These are phyloP conservation scores for Colletotrichum limetticola DNA, from an alignment of 2,329 filamentous ascomycete species.

Conservation along the genomic window DNA sequence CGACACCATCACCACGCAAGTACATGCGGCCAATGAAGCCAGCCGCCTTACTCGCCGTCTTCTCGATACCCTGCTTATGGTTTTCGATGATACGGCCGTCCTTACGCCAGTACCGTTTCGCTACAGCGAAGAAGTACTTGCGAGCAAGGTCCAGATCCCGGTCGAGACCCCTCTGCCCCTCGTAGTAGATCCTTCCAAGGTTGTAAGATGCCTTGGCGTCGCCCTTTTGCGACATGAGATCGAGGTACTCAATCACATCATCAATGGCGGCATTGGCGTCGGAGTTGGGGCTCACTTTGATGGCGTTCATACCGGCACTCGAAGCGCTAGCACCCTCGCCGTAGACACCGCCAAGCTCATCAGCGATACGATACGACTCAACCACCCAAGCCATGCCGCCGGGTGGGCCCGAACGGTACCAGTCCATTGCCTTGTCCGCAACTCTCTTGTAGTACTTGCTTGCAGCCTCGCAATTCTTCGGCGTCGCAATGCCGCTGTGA, in stretches of 20 bases:
- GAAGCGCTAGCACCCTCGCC: conserved; percentile 93
- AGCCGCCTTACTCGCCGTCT: conserved; percentile 83
- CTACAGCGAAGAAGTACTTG: conserved; percentile 83
- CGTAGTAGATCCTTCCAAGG: conserved; percentile 87
- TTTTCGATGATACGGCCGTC: conserved; percentile 81
- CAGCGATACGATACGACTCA: conserved; percentile 87
- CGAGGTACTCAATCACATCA: conserved; percentile 93
- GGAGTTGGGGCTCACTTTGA: conserved; percentile 77
- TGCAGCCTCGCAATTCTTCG: conserved; percentile 86
- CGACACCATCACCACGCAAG: conserved; percentile 84
- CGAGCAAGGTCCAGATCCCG: conserved; percentile 79
- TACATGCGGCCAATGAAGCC: conserved; percentile 92
- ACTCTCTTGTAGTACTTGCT: conserved; percentile 92
- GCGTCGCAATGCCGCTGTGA: conserved; percentile 84
- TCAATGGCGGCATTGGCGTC: conserved; percentile 88
- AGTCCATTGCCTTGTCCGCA: conserved; percentile 90
- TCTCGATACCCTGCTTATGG: conserved; percentile 77
- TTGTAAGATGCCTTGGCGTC: conserved; percentile 89
- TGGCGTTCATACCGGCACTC: conserved; percentile 86
- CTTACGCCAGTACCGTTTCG: conserved; percentile 82
- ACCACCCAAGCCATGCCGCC: conserved; percentile 82
- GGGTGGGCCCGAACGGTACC: conserved; percentile 89
- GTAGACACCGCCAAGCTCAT: conserved; percentile 92
- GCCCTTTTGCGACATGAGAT: conserved; percentile 89
- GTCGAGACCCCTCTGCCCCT: conserved; percentile 81